Conservation (phyloP, 2,329 filamentous ascomycete genomes). For the Calonectria ilicicola region DNA sequence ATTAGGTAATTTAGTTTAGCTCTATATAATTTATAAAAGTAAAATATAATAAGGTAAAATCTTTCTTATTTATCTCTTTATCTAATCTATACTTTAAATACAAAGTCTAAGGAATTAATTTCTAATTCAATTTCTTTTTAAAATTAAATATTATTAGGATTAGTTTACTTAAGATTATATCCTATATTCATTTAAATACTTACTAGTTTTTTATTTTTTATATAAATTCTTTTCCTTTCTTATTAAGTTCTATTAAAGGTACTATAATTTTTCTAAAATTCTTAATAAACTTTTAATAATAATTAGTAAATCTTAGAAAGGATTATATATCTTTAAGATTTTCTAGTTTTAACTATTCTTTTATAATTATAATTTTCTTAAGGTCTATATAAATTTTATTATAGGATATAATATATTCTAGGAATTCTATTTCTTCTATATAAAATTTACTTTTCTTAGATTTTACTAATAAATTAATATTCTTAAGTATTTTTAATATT, state of each 20-base stretch:
- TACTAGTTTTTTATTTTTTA: constrained; percentile 25
- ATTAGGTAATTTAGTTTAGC: too few relatives aligned
- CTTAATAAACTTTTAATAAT: constrained; percentile 29
- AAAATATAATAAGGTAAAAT: too few relatives aligned
- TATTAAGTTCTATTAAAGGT: constrained; percentile 11
- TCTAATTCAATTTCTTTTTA: constrained; percentile 24
- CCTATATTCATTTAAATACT: constrained; percentile 18
- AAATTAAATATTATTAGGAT: constrained; percentile 23
- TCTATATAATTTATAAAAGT: too few relatives aligned
- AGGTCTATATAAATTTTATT: constrained; percentile 27
- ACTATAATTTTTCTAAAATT: constrained; percentile 22
- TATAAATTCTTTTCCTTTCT: constrained; percentile 31
- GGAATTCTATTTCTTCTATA: too few relatives aligned
- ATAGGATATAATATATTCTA: constrained; percentile 16
- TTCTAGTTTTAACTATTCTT: background rate
- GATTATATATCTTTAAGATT: constrained; percentile 28
- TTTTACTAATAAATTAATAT: too few relatives aligned
- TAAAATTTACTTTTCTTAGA: too few relatives aligned
- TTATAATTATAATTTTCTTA: constrained; percentile 26
- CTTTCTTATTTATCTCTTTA: too few relatives aligned
- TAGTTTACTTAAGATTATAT: constrained; percentile 15
- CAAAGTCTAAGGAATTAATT: constrained; percentile 23
- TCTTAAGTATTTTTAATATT: too few relatives aligned
- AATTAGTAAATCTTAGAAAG: too few relatives aligned
- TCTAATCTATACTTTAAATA: constrained; percentile 14